phyloP scores from a whole-genome alignment of 306 rosid genomes.

The Rubus parviflorus region DNA sequence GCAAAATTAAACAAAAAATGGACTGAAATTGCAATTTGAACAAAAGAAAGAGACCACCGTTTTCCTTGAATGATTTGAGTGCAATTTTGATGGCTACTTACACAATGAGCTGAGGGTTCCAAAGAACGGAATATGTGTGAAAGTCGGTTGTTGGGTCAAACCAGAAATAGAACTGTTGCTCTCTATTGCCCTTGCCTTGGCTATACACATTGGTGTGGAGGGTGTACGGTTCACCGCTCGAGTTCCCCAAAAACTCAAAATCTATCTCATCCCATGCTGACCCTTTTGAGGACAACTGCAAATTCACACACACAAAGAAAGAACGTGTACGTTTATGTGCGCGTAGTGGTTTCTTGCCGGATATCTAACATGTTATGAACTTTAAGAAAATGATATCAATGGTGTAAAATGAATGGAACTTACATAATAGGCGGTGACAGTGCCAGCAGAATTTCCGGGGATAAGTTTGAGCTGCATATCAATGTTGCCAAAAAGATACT shows the following conservation, averaged over 20 bases:
- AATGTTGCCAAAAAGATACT: slow-evolving; percentile 59
- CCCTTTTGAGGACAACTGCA: slow-evolving; percentile 61
- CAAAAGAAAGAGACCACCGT: no score
- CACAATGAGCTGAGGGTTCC: slow-evolving; percentile 62
- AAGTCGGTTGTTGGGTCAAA: slow-evolving; percentile 77
- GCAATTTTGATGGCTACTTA: slow-evolving; percentile 28
- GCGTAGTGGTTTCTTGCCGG: not conserved
- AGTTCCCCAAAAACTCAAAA: slow-evolving; percentile 68
- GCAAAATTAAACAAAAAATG: no score
- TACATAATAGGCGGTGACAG: slow-evolving; percentile 79
- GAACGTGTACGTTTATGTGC: not conserved
- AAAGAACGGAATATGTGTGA: slow-evolving; percentile 63
- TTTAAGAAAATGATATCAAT: not conserved
- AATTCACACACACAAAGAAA: not conserved
- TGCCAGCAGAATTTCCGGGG: slow-evolving; percentile 74
- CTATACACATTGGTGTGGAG: slow-evolving; percentile 68
- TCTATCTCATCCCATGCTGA: slow-evolving; percentile 76
- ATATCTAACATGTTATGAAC: not conserved
- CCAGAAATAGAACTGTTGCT: slow-evolving; percentile 78
- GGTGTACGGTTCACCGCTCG: slow-evolving; percentile 69
- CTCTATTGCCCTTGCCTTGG: slow-evolving; percentile 73
- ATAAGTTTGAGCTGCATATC: slow-evolving; percentile 85
- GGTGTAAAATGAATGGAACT: not conserved
- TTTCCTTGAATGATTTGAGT: not conserved
- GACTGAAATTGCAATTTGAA: no score